phyloP scores from a whole-genome alignment of 108 stramenopile species.

The Nitzschia palea region DNA sequence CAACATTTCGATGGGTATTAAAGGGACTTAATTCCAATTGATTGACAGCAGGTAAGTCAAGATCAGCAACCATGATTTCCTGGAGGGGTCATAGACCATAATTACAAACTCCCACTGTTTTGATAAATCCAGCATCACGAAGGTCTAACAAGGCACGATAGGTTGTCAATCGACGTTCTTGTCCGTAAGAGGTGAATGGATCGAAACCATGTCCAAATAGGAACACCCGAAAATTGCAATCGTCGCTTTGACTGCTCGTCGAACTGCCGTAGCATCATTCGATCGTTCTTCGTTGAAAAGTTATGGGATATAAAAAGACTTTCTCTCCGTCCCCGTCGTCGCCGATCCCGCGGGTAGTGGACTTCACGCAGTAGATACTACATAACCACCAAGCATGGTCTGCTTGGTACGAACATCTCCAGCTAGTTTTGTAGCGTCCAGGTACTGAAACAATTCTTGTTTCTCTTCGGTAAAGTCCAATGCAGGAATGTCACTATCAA shows the following conservation, averaged over 20 bases:
- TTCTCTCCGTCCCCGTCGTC: conserved; percentile 35
- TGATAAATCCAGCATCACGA: conserved; percentile 51
- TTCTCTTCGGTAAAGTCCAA: conserved; percentile 32
- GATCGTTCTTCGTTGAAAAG: conserved; percentile 73
- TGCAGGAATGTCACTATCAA: conserved; percentile 26
- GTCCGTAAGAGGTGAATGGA: conserved; percentile 73
- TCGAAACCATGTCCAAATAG: conserved; percentile 70
- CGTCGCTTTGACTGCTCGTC: conserved; percentile 34
- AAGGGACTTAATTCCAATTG: conserved; percentile 78
- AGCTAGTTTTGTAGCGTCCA: conserved; percentile 27
- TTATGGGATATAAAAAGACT: conserved; percentile 71
- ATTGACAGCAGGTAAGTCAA: conserved; percentile 62
- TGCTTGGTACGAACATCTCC: background rate
- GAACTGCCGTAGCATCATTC: conserved; percentile 32
- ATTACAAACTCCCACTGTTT: conserved; percentile 72
- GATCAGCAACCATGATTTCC: conserved; percentile 45
- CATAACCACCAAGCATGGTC: background rate
- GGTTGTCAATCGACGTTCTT: conserved; percentile 44
- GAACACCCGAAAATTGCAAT: conserved; percentile 14
- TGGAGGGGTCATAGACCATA: conserved; percentile 63
- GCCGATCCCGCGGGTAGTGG: conserved; percentile 36
- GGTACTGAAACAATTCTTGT: conserved; percentile 29
- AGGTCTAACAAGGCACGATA: conserved; percentile 60
- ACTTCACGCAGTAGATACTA: background rate
- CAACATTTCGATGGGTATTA: conserved; percentile 62